Evolutionary conservation across 2,329 filamentous ascomycete genomes (phyloP), one percentile per base, ranked within the genome.

Genomic region (Bertia moriformis): DNA sequence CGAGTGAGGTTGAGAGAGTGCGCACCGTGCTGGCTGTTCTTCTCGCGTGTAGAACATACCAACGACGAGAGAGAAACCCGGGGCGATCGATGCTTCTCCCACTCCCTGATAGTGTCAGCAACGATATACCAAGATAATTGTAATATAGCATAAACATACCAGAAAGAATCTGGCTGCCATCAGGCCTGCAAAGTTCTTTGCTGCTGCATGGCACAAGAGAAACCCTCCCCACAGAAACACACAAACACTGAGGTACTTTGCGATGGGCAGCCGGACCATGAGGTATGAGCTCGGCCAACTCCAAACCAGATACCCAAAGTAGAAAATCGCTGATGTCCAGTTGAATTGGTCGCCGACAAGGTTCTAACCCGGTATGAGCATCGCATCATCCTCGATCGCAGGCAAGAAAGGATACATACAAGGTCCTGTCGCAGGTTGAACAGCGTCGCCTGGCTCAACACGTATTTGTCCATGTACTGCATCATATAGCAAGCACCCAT

Each of bases 151-250:
- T n/a, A n/a, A n/a, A n/a, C n/a, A n/a, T n/a, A n/a, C n/a, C 1
- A 53, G 42, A 42, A 54, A 54, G 19, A 38, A 38, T 5, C 37
- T 10, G 40, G 37, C 37, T 18, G 37, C 37, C 37, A 38, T 38
- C 17, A 38, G 14, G 19, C 37, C 52, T 0, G 45, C 45, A 22
- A 51, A 56, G 38, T 42, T 48, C 7, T 44, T 51, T 15, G 46
- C 46, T 1, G 51, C 52, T 1, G 51, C 53, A 42, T 55, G 52
- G 38, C 51, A 55, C 50, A 56, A 51, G 4, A 57, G 36, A 15
- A 53, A 38, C 3, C 48, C 52, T 38, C 54, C 55, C 54, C 55
- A 58, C 12, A 53, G 4, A n/a, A 51, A 47, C 13, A 54, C 50
- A 15, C 47, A 47, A 2, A 43, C 12, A 17, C 43, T 47, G 13